Base-by-base conservation (phyloP, 2,329 filamentous ascomycete species). In the Hymenoscyphus occultus region DNA sequence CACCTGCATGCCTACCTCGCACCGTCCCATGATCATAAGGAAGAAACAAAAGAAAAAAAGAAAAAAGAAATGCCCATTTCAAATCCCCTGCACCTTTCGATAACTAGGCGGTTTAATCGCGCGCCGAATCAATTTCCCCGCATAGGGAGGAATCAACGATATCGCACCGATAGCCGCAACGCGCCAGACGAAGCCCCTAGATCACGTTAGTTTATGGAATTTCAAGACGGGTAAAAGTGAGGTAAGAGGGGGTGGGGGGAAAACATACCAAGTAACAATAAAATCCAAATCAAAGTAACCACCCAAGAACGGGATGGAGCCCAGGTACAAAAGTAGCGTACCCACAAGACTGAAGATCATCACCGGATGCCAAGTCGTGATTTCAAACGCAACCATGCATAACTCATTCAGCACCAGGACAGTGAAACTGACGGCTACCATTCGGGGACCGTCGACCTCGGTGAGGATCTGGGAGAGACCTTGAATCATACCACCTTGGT, bases 401-500 rank as follows among this genome's bases (percentile, higher is more conserved):
- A 99, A 84, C 76, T 99, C 95, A 77, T 98, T 99, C 67, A 98
- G 81, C 5, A 99, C 88, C 2, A 99, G 85, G 0, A 93, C 92
- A 0, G 94, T 96, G 76, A 97, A 99, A 65, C 89, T 93, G 57
- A 99, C 91, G 31, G 91, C 87, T 63, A 98, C 91, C 89, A 99
- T 96, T 66, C 81, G 82, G 13, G 84, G 81, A 0, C 87, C 84
- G 69, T 92, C 87, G 2, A 91, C 88, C 67, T 91, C 89, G 2
- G 95, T 90, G 28, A 99, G 84, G 16, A 99, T 82, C 77, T 99
- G 93, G 0, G 90, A 89, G 13, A 97, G 84, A n/a, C 94, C 93
- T 78, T 99, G 94, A 73, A 99, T 98, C 75, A 98, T 89, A 69
- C 91, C 86, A 60, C 95, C 95, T 77, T 99, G 95, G 78, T 99